Evolutionary conservation across 768 basidiomycete species (phyloP).

Genomic region (Royoungia palumana): DNA sequence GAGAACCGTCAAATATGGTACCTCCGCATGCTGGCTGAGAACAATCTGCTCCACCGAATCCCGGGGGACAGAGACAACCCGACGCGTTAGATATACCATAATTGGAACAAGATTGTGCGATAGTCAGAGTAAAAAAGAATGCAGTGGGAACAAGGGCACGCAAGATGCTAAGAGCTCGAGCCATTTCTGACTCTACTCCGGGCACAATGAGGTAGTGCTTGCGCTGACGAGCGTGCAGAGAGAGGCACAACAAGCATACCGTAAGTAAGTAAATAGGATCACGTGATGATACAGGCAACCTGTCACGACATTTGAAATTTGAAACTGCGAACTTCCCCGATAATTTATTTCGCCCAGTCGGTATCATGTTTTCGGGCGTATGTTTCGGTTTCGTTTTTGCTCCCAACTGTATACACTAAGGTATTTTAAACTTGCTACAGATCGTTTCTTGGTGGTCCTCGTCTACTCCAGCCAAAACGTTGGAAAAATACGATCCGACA

Average conservation of each 20-base stretch:
- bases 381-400: too few species aligned
- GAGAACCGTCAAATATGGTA: slow-evolving; percentile 69
- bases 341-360: background rate
- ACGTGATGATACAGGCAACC: too few species aligned
- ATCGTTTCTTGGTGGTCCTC: slow-evolving; percentile 58
- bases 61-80: slow-evolving; percentile 72
- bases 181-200: slow-evolving; percentile 8
- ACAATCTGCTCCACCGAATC: slow-evolving; percentile 74
- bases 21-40: slow-evolving; percentile 74
- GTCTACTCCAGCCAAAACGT: slow-evolving; percentile 23
- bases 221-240: too few species aligned
- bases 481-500: slow-evolving; percentile 62
- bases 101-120: slow-evolving; percentile 28
- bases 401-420: slow-evolving; percentile 36
- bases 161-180: background rate
- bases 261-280: too few species aligned
- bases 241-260: too few species aligned
- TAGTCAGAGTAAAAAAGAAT: slow-evolving; percentile 10
- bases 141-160: slow-evolving; percentile 9
- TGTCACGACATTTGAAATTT: too few species aligned
- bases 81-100: slow-evolving; percentile 22
- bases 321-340: too few species aligned
- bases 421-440: slow-evolving; percentile 25
- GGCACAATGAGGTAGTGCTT: background rate
- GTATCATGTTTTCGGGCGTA: slow-evolving; percentile 9